Evolutionary conservation across 345 rosid species (phyloP).

Genomic region (Trapa bicornis): DNA sequence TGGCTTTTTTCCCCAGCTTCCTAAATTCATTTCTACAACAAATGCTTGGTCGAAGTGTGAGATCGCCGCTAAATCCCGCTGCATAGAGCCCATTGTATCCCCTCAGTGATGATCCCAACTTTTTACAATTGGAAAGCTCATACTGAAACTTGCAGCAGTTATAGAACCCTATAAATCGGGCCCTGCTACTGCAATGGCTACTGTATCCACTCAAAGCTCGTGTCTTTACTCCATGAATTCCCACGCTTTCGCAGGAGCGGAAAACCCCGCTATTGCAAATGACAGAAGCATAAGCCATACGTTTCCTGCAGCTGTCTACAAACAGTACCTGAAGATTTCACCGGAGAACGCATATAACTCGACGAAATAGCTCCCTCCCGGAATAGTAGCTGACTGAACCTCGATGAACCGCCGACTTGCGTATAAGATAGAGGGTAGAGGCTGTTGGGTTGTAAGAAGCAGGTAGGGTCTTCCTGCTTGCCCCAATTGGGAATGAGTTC

Average conservation of each 20-base stretch:
- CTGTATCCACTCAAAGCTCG: constrained; percentile 17
- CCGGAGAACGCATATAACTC: not conserved
- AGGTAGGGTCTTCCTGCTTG: not conserved
- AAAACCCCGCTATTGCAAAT: constrained; percentile 46
- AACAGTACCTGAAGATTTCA: not conserved
- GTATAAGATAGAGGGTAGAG: not conserved
- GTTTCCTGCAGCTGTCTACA: not conserved
- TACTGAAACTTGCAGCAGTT: constrained; percentile 16
- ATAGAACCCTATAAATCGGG: constrained; percentile 14
- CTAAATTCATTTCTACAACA: constrained; percentile 30
- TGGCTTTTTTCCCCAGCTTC: constrained; percentile 19
- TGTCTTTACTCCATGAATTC: constrained; percentile 15
- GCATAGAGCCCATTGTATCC: constrained; percentile 17
- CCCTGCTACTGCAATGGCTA: constrained; percentile 12
- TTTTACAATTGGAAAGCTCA: constrained; percentile 21
- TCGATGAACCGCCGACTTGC: not conserved
- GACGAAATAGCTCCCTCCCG: not conserved
- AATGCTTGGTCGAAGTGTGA: constrained; percentile 23
- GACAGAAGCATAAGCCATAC: constrained; percentile 45
- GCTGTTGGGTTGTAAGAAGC: not conserved
- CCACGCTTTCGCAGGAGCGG: constrained; percentile 14
- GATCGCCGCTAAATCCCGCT: constrained; percentile 19
- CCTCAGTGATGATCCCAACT: constrained; percentile 20
- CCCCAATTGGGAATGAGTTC: not conserved
- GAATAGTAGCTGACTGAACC: not conserved